Conservation (phyloP, 495 filamentous ascomycete species). For the Durotheca rogersii region DNA sequence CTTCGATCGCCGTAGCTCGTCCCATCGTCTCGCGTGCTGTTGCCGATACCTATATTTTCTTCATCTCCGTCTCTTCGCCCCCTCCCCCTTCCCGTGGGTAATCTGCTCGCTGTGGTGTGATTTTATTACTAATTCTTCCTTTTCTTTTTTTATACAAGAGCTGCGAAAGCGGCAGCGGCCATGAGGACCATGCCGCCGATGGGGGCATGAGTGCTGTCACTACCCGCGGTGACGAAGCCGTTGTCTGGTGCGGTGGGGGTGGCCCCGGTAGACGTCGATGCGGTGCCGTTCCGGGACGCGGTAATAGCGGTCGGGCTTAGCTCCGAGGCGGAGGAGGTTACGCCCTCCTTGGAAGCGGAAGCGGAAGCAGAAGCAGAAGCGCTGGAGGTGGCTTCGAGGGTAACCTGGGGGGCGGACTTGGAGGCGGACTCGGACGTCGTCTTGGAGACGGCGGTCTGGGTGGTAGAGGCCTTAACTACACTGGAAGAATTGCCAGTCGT, state of each 20-base stretch:
- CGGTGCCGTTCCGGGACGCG: neutral
- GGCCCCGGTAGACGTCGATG: conserved; percentile 3
- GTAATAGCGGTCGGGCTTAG: neutral
- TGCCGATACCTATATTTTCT: conserved; percentile 1
- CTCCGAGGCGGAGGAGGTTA: neutral
- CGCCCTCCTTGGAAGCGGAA: neutral
- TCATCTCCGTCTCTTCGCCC: neutral
- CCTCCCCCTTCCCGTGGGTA: no score
- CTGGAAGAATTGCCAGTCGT: conserved; percentile 27
- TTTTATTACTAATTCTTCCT: no score
- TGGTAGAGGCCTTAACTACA: conserved; percentile 11
- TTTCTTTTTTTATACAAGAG: conserved; percentile 24
- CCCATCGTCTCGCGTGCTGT: conserved; percentile 11
- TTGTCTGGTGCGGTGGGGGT: conserved; percentile 16
- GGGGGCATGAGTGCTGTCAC: conserved; percentile 10
- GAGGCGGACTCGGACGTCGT: neutral
- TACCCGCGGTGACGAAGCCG: conserved; percentile 13
- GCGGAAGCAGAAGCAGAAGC: neutral
- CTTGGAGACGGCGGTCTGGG: conserved; percentile 1
- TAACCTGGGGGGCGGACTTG: no score
- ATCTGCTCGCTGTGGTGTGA: neutral
- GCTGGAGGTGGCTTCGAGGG: neutral
- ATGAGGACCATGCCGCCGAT: conserved; percentile 10
- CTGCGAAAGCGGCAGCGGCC: conserved; percentile 20
- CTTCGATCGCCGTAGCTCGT: conserved; percentile 20